Conservation (phyloP, 257 asterid species). For the Perilla frutescens region DNA sequence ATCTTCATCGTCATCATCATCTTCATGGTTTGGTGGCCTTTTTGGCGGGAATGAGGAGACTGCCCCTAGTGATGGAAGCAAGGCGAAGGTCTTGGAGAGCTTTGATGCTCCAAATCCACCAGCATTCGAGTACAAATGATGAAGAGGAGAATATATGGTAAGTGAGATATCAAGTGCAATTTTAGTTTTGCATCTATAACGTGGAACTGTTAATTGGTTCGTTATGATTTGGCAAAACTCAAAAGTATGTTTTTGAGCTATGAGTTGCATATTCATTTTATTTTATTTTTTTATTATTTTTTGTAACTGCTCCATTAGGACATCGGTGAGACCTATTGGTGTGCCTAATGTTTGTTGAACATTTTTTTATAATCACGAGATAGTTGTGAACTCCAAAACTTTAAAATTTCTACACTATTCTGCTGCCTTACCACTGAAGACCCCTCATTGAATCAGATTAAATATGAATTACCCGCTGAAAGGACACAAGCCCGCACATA, state of each 20-base stretch:
- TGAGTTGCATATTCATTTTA: too few species aligned
- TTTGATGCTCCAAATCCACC: conserved; percentile 93
- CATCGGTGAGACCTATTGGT: background rate
- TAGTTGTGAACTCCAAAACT: background rate
- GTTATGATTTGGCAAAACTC: background rate
- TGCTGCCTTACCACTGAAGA: background rate
- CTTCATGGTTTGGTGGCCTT: conserved; percentile 85
- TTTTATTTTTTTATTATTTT: too few species aligned
- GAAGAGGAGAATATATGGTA: conserved; percentile 41
- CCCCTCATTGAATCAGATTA: background rate
- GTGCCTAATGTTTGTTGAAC: background rate
- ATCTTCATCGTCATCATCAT: conserved; percentile 47
- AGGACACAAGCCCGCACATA: background rate
- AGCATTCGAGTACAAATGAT: conserved; percentile 80
- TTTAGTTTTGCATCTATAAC: background rate
- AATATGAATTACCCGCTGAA: too few species aligned
- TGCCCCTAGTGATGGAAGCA: conserved; percentile 58
- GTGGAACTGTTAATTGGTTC: conserved; percentile 20
- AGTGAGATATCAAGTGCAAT: conserved; percentile 10
- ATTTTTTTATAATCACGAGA: too few species aligned
- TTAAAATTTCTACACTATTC: background rate
- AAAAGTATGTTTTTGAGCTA: too few species aligned
- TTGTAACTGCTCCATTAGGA: too few species aligned
- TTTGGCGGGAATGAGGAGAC: conserved; percentile 76
- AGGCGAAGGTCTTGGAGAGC: conserved; percentile 92